phyloP scores from a whole-genome alignment of 345 rosid genomes.

The Syzygium grande region DNA sequence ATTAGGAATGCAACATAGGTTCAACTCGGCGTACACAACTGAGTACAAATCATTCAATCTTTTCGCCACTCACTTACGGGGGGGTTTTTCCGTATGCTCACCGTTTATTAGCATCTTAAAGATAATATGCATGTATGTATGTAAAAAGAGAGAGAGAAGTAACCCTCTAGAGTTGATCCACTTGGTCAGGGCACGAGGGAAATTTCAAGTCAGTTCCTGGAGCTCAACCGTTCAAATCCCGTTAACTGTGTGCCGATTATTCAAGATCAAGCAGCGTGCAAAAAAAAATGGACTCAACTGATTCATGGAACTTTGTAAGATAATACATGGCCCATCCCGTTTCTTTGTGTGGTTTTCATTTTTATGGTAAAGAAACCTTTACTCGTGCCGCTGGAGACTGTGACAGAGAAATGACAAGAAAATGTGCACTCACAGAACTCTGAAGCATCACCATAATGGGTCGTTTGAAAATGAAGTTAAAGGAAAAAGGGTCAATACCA shows the following conservation, averaged over 20 bases:
- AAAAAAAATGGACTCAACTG: background rate
- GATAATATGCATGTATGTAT: background rate
- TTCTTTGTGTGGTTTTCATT: background rate
- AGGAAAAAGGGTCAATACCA: background rate
- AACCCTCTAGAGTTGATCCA: background rate
- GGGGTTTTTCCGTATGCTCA: background rate
- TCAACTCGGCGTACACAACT: background rate
- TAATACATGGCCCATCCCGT: background rate
- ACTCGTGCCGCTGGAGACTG: background rate
- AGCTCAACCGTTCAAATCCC: background rate
- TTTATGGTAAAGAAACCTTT: background rate
- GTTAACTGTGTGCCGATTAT: background rate
- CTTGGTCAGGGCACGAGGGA: background rate
- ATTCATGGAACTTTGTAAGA: background rate
- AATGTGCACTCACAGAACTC: background rate
- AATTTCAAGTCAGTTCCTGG: background rate
- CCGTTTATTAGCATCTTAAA: background rate
- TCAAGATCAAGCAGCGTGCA: background rate
- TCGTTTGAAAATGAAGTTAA: background rate
- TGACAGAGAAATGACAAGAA: background rate
- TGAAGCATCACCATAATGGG: background rate
- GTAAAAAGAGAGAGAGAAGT: background rate
- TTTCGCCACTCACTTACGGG: background rate
- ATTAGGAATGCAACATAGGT: background rate
- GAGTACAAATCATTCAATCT: background rate